Percentiles rank a stretch among this genome's conserved stretches.
These are phyloP conservation scores for Sphagnurus paluster DNA, from an alignment of 1,284 basidiomycete genomes.

Conservation along the genomic window DNA sequence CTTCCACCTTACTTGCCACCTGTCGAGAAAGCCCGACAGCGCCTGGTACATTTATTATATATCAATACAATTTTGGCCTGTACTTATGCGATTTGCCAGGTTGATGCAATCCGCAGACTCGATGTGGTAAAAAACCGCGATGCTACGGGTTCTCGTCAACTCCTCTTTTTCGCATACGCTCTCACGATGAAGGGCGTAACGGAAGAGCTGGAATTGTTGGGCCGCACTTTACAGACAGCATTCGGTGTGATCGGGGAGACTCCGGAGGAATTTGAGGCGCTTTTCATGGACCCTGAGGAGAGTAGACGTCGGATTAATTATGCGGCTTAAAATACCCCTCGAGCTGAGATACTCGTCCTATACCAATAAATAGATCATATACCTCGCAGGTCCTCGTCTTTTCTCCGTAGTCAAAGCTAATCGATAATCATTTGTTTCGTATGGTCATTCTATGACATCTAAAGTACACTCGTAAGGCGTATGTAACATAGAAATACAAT, in stretches of 20 bases:
- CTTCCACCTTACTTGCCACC: conserved; percentile 95
- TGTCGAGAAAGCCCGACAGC: conserved; percentile 78
- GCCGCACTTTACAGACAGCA: conserved; percentile 76
- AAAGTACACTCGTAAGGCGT: too few species aligned
- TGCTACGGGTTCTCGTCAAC: conserved; percentile 74
- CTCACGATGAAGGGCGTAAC: conserved; percentile 93
- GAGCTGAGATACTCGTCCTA: not conserved
- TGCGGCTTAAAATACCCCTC: conserved; percentile 14
- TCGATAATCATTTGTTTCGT: too few species aligned
- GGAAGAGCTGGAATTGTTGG: conserved; percentile 79
- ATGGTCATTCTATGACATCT: too few species aligned
- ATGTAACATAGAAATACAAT: too few species aligned
- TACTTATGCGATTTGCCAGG: conserved; percentile 47
- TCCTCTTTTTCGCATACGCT: conserved; percentile 93
- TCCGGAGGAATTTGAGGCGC: conserved; percentile 65
- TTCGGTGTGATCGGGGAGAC: conserved; percentile 86
- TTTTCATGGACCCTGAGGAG: conserved; percentile 45
- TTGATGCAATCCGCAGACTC: conserved; percentile 78
- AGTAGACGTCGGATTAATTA: conserved; percentile 16
- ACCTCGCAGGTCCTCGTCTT: too few species aligned
- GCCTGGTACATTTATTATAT: conserved; percentile 51
- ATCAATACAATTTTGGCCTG: not conserved
- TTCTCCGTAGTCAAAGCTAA: too few species aligned
- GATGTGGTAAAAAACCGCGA: conserved; percentile 82
- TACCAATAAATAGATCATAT: not conserved